Conservation (phyloP, 257 asterid species). For the Plectranthus barbatus region DNA sequence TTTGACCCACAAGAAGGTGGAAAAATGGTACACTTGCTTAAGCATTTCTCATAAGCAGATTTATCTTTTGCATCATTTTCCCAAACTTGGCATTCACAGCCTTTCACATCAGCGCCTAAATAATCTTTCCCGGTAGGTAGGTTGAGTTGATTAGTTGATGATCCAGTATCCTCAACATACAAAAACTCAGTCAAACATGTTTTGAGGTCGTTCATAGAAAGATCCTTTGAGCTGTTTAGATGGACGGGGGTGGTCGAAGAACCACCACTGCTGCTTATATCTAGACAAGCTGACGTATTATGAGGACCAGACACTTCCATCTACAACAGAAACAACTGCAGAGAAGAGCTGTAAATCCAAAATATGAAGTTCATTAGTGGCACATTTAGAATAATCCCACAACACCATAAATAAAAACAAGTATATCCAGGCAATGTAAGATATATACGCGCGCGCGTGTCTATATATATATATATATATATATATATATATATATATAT, state of each 20-base stretch:
- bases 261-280: conserved; percentile 29
- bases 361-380: not conserved
- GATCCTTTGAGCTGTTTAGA: conserved; percentile 9
- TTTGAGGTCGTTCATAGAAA: conserved; percentile 44
- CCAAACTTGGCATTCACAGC: conserved; percentile 21
- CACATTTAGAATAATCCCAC: not conserved
- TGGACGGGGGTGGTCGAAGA: conserved; percentile 30
- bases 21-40: conserved; percentile 50
- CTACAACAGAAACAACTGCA: conserved; percentile 30
- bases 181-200: conserved; percentile 32
- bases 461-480: not conserved
- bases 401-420: not conserved
- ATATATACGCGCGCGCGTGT: too few species aligned
- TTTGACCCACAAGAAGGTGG: conserved; percentile 29
- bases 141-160: conserved; percentile 17
- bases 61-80: conserved; percentile 2
- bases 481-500: not conserved
- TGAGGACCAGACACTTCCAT: conserved; percentile 47
- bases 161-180: conserved; percentile 27
- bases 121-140: conserved; percentile 19
- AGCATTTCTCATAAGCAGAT: conserved; percentile 28
- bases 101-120: conserved; percentile 12
- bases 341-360: conserved; percentile 17
- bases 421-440: not conserved
- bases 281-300: conserved; percentile 34